Base-by-base conservation (phyloP, 2,329 filamentous ascomycete species). In the Trichophaea hybrida region DNA sequence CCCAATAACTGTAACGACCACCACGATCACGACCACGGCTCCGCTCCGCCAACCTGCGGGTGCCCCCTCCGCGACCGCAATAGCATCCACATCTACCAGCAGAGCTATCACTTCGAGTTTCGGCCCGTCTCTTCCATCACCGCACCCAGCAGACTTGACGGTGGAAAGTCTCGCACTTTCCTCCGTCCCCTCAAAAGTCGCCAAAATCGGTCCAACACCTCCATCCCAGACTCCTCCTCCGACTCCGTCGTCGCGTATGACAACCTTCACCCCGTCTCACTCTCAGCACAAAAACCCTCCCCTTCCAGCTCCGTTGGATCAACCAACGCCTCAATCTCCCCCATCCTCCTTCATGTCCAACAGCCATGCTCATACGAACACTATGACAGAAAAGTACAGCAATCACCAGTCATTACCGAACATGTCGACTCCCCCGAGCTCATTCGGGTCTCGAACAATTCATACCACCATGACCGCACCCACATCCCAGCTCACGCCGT, bases 341-440 rank as follows among this genome's bases (percentile, higher is more conserved):
- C 37, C 63, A 53, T 59, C 58, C 58, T 57, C 52, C 59, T 66
- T 61, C 64, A 66, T 66, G 64, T 65, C 63, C 57, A 33, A 53
- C 61, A 61, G 62, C 61, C 64, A 66, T 66, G 64, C 61, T 56
- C 35, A 57, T 24, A 52, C 59, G 49, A 59, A 54, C 57, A 32
- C 37, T 32, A 59, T 52, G 33, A 59, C 13, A 13, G 50, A 59
- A 48, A 64, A 61, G 49, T 52, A 61, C 50, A 52, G 48, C 48
- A 24, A 17, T 24, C n/a, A 24, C 48, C 48, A 51, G 48, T 51
- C 48, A 24, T 24, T 51, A 58, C 58, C 54, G 33, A 60, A 51
- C 64, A 61, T 50, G 57, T 72, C 73, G 43, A 74, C 75, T 51
- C 74, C 74, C 58, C 73, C 73, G 58, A 75, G 10, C 38, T 43